These are phyloP conservation scores for Exophiala viscosa DNA, from an alignment of 2,329 filamentous ascomycete species.

Conservation along the genomic window DNA sequence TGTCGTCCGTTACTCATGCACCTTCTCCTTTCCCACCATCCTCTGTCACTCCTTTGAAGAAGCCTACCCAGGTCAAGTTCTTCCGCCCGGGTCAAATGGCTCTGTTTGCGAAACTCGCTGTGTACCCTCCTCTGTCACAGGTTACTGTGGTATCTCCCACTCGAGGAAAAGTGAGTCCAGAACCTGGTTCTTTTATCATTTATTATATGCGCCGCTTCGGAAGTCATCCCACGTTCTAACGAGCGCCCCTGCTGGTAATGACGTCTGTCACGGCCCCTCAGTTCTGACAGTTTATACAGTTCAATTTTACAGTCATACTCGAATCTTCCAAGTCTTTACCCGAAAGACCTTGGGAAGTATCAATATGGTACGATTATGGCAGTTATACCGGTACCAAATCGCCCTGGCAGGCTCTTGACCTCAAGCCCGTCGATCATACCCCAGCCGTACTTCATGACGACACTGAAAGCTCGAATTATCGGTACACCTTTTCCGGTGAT, in stretches of 20 bases:
- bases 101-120: slow-evolving; percentile 55
- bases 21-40: slow-evolving; percentile 11
- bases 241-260: slow-evolving; percentile 1
- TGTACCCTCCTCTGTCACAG: slow-evolving; percentile 71
- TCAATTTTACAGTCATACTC: slow-evolving; percentile 65
- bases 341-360: slow-evolving; percentile 64
- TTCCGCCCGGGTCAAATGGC: slow-evolving; percentile 41
- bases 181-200: background rate
- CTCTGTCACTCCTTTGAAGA: slow-evolving; percentile 10
- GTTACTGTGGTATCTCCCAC: slow-evolving; percentile 57
- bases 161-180: slow-evolving; percentile 36
- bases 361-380: slow-evolving; percentile 68
- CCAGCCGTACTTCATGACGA: slow-evolving; percentile 30
- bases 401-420: slow-evolving; percentile 54
- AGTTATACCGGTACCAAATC: slow-evolving; percentile 38
- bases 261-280: slow-evolving; percentile 3
- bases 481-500: slow-evolving; percentile 32
- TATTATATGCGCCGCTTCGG: slow-evolving; percentile 7
- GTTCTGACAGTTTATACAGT: slow-evolving; percentile 29
- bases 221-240: background rate
- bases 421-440: slow-evolving; percentile 43
- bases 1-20: slow-evolving; percentile 17
- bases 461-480: slow-evolving; percentile 30
- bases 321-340: slow-evolving; percentile 58
- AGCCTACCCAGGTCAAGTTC: slow-evolving; percentile 34